phyloP scores from a whole-genome alignment of 1,139 yeast genomes.

The Geotrichum restrictum region DNA sequence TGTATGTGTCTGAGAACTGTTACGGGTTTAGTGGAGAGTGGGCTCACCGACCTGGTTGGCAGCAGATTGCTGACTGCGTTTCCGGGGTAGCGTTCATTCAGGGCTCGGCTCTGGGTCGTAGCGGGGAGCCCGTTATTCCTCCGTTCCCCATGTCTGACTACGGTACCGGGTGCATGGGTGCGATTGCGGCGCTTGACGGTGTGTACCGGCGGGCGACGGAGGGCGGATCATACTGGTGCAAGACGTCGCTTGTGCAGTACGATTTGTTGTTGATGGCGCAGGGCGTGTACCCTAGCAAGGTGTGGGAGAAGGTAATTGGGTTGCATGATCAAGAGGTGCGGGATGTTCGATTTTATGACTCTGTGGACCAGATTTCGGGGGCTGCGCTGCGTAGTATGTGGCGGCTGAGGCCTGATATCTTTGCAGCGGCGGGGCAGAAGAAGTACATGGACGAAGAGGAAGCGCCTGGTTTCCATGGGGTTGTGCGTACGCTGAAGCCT shows the following conservation, averaged over 20 bases:
- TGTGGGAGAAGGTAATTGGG: constrained; percentile 31
- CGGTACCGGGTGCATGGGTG: constrained; percentile 41
- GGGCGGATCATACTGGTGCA: constrained; percentile 40
- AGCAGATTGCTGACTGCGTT: constrained; percentile 41
- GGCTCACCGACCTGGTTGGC: constrained; percentile 41
- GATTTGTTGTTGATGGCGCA: constrained; percentile 38
- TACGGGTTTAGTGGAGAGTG: constrained; percentile 40
- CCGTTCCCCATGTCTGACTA: constrained; percentile 42
- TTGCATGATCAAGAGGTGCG: constrained; percentile 28
- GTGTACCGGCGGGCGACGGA: constrained; percentile 33
- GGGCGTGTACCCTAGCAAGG: constrained; percentile 32
- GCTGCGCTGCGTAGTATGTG: constrained; percentile 34
- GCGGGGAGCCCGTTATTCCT: constrained; percentile 39
- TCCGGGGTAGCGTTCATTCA: constrained; percentile 41
- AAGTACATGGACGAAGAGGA: constrained; percentile 32
- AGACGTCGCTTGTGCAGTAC: constrained; percentile 38
- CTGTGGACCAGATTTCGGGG: constrained; percentile 37
- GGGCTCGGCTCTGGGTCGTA: constrained; percentile 35
- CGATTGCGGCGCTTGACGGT: constrained; percentile 37
- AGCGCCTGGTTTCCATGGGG: constrained; percentile 35
- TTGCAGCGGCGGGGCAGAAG: constrained; percentile 20
- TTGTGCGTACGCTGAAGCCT: constrained; percentile 36
- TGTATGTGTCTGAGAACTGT: constrained; percentile 40
- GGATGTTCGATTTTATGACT: constrained; percentile 35
- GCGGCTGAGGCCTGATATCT: constrained; percentile 30